Evolutionary conservation across 306 rosid genomes (phyloP).

Genomic region (Ceratonia siliqua): DNA sequence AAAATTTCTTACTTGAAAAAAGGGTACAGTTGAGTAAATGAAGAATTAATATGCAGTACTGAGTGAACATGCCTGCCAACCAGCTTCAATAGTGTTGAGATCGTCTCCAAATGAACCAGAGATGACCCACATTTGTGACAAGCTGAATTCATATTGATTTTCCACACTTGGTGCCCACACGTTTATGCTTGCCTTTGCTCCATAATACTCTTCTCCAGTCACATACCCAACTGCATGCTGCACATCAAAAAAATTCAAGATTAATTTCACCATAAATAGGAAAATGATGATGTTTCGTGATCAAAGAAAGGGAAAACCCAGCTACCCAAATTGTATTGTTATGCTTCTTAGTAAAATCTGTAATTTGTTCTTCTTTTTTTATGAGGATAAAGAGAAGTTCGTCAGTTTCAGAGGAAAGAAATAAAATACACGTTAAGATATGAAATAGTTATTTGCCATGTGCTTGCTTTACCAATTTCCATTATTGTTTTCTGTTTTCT

Average conservation of each 20-base stretch:
- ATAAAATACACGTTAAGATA: background rate
- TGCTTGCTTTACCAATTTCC: too few species aligned
- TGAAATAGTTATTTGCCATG: background rate
- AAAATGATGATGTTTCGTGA: slow-evolving; percentile 22
- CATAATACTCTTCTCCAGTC: slow-evolving; percentile 70
- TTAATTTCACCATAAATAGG: background rate
- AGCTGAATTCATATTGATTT: slow-evolving; percentile 78
- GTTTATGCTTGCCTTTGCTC: slow-evolving; percentile 85
- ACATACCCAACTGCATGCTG: slow-evolving; percentile 97
- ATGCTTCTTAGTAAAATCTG: background rate
- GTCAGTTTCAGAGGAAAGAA: background rate
- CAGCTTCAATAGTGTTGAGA: slow-evolving; percentile 91
- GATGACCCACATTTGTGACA: slow-evolving; percentile 90
- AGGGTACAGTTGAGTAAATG: background rate
- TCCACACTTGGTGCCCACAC: slow-evolving; percentile 84
- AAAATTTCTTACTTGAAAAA: too few species aligned
- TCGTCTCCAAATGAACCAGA: slow-evolving; percentile 88
- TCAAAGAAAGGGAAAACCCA: background rate
- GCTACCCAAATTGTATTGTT: background rate
- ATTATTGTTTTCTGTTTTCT: too few species aligned
- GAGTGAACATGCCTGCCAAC: slow-evolving; percentile 76
- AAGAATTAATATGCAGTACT: slow-evolving; percentile 11
- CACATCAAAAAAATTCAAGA: background rate
- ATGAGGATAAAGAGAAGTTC: background rate
- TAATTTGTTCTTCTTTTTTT: background rate